Percentiles rank a stretch among this genome's conserved stretches.
Conservation (phyloP, 495 filamentous ascomycete genomes). For the Penicillium riverlandense region DNA sequence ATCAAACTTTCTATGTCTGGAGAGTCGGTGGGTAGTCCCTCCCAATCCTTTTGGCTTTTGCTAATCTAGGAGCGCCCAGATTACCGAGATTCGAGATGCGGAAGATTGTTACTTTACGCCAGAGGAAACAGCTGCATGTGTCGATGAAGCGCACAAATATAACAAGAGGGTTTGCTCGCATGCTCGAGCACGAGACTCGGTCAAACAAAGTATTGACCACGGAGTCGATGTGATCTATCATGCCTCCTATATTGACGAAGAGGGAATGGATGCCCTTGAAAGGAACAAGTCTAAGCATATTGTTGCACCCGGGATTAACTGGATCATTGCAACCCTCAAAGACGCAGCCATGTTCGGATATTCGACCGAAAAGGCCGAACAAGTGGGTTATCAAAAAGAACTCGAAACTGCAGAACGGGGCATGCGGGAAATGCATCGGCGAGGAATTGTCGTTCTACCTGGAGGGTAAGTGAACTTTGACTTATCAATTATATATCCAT, state of each 20-base stretch:
- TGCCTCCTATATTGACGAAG: slow-evolving; percentile 41
- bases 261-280: slow-evolving; percentile 41
- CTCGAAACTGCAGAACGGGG: slow-evolving; percentile 32
- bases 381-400: slow-evolving; percentile 39
- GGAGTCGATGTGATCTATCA: slow-evolving; percentile 50
- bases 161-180: slow-evolving; percentile 42
- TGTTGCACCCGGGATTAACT: slow-evolving; percentile 43
- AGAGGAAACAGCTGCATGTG: slow-evolving; percentile 43
- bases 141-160: slow-evolving; percentile 41
- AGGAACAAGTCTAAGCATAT: slow-evolving; percentile 35
- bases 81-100: slow-evolving; percentile 30
- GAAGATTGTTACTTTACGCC: slow-evolving; percentile 43
- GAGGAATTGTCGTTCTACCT: slow-evolving; percentile 40
- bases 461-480: slow-evolving; percentile 18
- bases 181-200: slow-evolving; percentile 41
- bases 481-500: neutral
- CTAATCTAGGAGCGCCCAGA: slow-evolving; percentile 4
- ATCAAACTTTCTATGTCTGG: slow-evolving; percentile 49
- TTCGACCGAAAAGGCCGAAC: slow-evolving; percentile 32
- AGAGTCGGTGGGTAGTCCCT: slow-evolving; percentile 22
- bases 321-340: slow-evolving; percentile 33
- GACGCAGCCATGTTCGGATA: slow-evolving; percentile 41
- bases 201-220: slow-evolving; percentile 35
- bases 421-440: slow-evolving; percentile 40
- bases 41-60: neutral